phyloP scores from a whole-genome alignment of 169 alveolate genomes.

The Toxoplasma gondii region DNA sequence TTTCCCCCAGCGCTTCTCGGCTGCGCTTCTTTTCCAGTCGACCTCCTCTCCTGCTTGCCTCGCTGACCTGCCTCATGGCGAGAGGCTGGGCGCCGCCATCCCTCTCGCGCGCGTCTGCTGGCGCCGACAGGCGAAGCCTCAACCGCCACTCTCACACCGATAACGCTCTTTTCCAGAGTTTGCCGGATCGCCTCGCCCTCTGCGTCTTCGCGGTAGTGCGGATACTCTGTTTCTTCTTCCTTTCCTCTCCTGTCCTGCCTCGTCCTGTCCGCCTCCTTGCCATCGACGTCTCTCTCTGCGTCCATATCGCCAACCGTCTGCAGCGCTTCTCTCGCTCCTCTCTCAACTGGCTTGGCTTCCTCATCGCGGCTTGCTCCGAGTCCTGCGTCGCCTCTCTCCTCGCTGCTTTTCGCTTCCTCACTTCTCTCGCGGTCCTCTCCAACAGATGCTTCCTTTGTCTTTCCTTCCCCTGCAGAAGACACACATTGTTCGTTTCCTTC shows the following conservation, averaged over 20 bases:
- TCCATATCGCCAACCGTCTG: not conserved
- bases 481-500: not conserved
- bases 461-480: not conserved
- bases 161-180: not conserved
- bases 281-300: not conserved
- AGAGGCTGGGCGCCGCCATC: too few species aligned
- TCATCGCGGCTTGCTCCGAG: too few species aligned
- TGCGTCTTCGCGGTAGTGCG: constrained; percentile 27
- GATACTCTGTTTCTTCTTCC: not conserved
- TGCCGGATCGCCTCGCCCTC: not conserved
- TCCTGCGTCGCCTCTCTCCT: too few species aligned
- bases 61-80: too few species aligned
- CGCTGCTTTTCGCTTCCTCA: not conserved
- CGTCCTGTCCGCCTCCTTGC: too few species aligned
- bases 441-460: not conserved
- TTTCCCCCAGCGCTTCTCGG: too few species aligned
- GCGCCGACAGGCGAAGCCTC: not conserved
- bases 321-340: not conserved
- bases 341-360: not conserved
- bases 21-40: too few species aligned
- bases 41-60: too few species aligned
- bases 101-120: not conserved
- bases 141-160: not conserved
- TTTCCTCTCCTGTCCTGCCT: not conserved
- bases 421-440: not conserved